Conservation (phyloP, 768 basidiomycete species). For the Leccinum sublutescens region DNA sequence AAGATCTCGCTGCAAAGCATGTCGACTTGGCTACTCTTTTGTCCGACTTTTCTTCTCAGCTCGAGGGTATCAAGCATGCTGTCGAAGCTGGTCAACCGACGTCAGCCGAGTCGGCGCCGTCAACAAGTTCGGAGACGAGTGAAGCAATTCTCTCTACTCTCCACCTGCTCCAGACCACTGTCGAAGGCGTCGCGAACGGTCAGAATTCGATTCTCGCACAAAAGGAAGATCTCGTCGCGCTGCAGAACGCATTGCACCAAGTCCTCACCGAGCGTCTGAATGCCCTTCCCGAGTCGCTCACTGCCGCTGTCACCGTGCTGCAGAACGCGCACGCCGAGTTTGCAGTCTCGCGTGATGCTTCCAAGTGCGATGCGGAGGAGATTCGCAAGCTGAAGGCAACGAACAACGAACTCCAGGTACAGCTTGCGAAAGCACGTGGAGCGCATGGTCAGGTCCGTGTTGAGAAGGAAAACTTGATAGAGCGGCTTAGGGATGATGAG, state of each 20-base stretch:
- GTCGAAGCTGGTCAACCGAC: conserved; percentile 35
- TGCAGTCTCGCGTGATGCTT: conserved; percentile 51
- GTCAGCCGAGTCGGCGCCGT: conserved; percentile 19
- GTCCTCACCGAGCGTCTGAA: conserved; percentile 53
- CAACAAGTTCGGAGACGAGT: conserved; percentile 13
- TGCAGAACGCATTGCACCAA: conserved; percentile 55
- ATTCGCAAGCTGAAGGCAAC: conserved; percentile 49
- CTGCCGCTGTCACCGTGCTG: conserved; percentile 50
- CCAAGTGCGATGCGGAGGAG: conserved; percentile 68
- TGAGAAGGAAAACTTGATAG: conserved; percentile 72
- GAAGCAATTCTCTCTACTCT: conserved; percentile 36
- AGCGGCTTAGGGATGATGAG: conserved; percentile 60
- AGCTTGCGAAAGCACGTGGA: conserved; percentile 73
- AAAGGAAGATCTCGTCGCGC: conserved; percentile 45
- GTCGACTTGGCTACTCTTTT: conserved; percentile 41
- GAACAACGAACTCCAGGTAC: conserved; percentile 69
- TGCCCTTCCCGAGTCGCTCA: conserved; percentile 58
- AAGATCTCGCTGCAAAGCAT: conserved; percentile 40
- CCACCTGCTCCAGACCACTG: conserved; percentile 43
- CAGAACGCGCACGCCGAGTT: conserved; percentile 65
- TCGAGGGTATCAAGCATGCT: conserved; percentile 44
- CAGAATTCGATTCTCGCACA: conserved; percentile 50
- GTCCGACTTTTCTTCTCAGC: conserved; percentile 45
- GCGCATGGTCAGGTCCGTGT: conserved; percentile 77
- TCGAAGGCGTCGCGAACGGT: conserved; percentile 49